A percentile compares a stretch with the other conserved stretches of the same genome.
Evolutionary conservation across 2,329 filamentous ascomycete species (phyloP).

Genomic region (Paradendryphiella salina): DNA sequence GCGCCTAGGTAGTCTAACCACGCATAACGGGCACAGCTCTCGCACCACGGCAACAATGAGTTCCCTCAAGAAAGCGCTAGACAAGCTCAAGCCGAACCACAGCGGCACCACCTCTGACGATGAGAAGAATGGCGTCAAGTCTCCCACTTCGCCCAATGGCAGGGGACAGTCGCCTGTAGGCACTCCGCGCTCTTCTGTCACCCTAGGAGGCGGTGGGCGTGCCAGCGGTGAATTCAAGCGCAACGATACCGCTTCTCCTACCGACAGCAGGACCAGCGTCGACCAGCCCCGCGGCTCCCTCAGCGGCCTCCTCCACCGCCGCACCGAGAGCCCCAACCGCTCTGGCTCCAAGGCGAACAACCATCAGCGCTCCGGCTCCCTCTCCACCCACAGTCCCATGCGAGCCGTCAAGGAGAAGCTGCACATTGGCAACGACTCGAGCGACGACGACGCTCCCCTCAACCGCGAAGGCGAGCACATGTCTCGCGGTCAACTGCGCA

Average conservation of each 20-base stretch:
- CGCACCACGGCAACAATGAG: constrained; percentile 27
- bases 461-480: constrained; percentile 56
- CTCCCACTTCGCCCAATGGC: constrained; percentile 35
- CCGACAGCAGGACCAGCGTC: constrained; percentile 39
- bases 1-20: constrained; percentile 34
- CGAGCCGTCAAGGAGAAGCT: constrained; percentile 48
- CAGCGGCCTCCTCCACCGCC: constrained; percentile 44
- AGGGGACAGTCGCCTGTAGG: constrained; percentile 26
- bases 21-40: constrained; percentile 31
- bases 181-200: constrained; percentile 35
- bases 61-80: constrained; percentile 53
- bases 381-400: constrained; percentile 44
- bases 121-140: constrained; percentile 38
- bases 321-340: constrained; percentile 43
- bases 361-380: constrained; percentile 33
- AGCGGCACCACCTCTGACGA: constrained; percentile 42
- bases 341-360: constrained; percentile 23
- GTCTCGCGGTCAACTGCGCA: constrained; percentile 55
- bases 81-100: constrained; percentile 48
- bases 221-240: constrained; percentile 43
- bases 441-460: constrained; percentile 46
- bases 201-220: constrained; percentile 33
- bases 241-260: constrained; percentile 31
- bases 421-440: constrained; percentile 42
- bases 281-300: constrained; percentile 33